Percentiles rank a stretch among this genome's conserved stretches.
Evolutionary conservation across 2,329 filamentous ascomycete genomes (phyloP).

Genomic region (Cercospora zeina): DNA sequence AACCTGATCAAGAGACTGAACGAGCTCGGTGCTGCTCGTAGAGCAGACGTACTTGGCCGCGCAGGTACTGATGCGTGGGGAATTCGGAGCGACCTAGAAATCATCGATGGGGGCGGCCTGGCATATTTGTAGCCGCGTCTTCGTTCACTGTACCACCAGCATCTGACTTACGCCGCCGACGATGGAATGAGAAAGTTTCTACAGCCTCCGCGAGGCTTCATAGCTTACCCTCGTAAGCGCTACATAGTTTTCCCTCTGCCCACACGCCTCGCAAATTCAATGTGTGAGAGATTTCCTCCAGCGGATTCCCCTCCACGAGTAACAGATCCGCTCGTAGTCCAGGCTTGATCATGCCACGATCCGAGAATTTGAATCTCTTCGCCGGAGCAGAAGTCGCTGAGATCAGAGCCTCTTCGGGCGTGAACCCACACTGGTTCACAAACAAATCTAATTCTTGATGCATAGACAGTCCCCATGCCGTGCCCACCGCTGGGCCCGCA

Average conservation of each 20-base stretch:
- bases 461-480: conserved; percentile 46
- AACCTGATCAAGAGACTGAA: conserved; percentile 71
- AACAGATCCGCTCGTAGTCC: conserved; percentile 48
- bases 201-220: background rate
- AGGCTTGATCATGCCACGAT: conserved; percentile 45
- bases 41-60: conserved; percentile 71
- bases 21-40: conserved; percentile 70
- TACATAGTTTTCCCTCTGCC: conserved; percentile 42
- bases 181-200: background rate
- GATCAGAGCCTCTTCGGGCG: conserved; percentile 45
- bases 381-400: conserved; percentile 47
- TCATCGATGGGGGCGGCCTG: conserved; percentile 64
- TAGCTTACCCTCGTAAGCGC: conserved; percentile 17
- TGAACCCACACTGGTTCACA: conserved; percentile 47
- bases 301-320: conserved; percentile 48
- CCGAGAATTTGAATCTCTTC: conserved; percentile 44
- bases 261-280: conserved; percentile 49
- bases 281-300: conserved; percentile 45
- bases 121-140: conserved; percentile 42
- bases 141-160: background rate
- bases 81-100: conserved; percentile 68
- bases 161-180: background rate
- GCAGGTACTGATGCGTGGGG: conserved; percentile 69
- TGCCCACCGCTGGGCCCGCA: conserved; percentile 47
- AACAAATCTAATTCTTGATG: conserved; percentile 49